Evolutionary conservation across 2,329 filamentous ascomycete genomes (phyloP).

Genomic region (Alternaria arborescens): DNA sequence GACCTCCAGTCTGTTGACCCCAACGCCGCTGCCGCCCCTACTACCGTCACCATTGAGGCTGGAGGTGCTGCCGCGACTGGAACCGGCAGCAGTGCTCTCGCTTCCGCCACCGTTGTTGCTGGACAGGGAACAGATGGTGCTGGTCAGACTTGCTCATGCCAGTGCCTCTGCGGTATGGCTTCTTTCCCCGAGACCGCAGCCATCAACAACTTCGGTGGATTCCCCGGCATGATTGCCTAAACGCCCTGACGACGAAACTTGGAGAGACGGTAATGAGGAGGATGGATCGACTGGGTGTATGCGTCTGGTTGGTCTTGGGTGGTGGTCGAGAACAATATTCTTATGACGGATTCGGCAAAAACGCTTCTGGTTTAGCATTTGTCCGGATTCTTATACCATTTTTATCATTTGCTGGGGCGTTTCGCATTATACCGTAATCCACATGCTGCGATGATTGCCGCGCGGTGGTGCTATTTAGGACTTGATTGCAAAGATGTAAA

Average conservation of each 20-base stretch:
- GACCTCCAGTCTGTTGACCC: constrained; percentile 38
- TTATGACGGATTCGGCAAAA: constrained; percentile 27
- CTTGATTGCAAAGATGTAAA: constrained; percentile 27
- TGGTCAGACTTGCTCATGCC: constrained; percentile 48
- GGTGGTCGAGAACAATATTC: constrained; percentile 17
- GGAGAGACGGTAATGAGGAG: constrained; percentile 11
- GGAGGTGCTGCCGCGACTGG: constrained; percentile 29
- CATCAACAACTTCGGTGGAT: constrained; percentile 49
- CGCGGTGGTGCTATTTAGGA: constrained; percentile 16
- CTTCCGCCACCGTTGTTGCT: constrained; percentile 38
- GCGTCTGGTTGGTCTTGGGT: background rate
- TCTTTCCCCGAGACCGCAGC: constrained; percentile 47
- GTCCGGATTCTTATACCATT: constrained; percentile 36
- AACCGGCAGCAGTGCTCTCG: constrained; percentile 24
- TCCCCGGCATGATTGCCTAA: constrained; percentile 45
- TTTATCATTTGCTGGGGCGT: constrained; percentile 29
- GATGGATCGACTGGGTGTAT: background rate
- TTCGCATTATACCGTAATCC: constrained; percentile 52
- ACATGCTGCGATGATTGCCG: constrained; percentile 23
- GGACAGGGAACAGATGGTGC: constrained; percentile 41
- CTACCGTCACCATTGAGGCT: constrained; percentile 45
- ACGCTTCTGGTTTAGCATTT: constrained; percentile 29
- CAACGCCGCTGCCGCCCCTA: constrained; percentile 39
- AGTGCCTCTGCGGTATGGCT: constrained; percentile 50
- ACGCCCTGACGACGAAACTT: constrained; percentile 9